These are phyloP conservation scores for Hericium coralloides DNA, from an alignment of 768 basidiomycete genomes.

Conservation along the genomic window DNA sequence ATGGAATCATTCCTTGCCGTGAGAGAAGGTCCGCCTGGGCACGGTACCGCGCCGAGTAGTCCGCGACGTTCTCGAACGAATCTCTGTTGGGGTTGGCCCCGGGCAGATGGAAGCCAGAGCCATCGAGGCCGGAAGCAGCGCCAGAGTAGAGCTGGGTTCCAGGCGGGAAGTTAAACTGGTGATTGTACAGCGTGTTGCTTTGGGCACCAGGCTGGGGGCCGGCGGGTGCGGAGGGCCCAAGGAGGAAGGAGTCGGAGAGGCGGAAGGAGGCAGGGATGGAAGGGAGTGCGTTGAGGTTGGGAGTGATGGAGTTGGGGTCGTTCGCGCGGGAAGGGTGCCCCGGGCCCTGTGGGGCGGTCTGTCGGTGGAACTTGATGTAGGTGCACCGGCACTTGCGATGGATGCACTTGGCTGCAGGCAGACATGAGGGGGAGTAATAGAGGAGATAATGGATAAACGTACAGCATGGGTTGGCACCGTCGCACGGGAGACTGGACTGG, in stretches of 20 bases:
- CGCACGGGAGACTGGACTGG: conserved; percentile 63
- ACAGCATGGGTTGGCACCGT: conserved; percentile 76
- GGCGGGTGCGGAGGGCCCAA: neutral
- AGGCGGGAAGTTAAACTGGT: conserved; percentile 12
- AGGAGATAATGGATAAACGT: conserved; percentile 20
- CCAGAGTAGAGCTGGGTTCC: neutral
- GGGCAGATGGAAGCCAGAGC: neutral
- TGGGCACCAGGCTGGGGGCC: neutral
- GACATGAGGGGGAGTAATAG: conserved; percentile 3
- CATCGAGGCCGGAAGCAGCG: neutral
- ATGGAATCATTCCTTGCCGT: conserved; percentile 23
- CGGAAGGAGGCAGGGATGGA: conserved; percentile 4
- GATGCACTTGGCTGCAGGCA: conserved; percentile 55
- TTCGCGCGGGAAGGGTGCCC: conserved; percentile 38
- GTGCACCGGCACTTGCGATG: conserved; percentile 68
- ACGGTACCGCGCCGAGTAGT: conserved; percentile 39
- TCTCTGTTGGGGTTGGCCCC: conserved; percentile 1
- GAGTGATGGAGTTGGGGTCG: conserved; percentile 2
- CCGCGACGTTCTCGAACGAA: conserved; percentile 18
- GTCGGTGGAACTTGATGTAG: conserved; percentile 75
- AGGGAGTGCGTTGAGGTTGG: conserved; percentile 4
- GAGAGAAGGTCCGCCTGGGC: conserved; percentile 36
- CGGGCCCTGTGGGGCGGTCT: conserved; percentile 70
- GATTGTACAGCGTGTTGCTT: conserved; percentile 4
- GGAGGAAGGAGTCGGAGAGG: conserved; percentile 12